Evolutionary conservation across 2,329 filamentous ascomycete species (phyloP).

Genomic region (Penicillium glabrum): DNA sequence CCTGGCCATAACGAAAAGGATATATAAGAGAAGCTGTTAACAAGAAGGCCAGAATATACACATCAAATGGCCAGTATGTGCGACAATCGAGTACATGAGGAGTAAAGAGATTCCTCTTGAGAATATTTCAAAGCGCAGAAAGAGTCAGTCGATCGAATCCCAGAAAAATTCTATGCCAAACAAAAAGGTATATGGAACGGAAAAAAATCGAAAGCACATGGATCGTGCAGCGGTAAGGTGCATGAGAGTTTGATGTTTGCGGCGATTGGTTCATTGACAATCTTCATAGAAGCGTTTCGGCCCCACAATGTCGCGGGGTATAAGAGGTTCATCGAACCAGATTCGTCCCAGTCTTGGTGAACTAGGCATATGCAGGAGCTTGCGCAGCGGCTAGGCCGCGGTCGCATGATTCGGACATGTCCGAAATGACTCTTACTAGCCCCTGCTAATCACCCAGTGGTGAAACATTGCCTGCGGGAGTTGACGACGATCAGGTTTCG

Average conservation of each 20-base stretch:
- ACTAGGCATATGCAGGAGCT: not conserved
- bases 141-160: not conserved
- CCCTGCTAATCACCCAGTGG: constrained; percentile 6
- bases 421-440: constrained; percentile 1
- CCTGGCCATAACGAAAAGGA: constrained; percentile 10
- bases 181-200: constrained; percentile 10
- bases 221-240: not conserved
- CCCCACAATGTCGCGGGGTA: not conserved
- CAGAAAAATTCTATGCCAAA: constrained; percentile 4
- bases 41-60: constrained; percentile 15
- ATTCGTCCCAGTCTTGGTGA: not conserved
- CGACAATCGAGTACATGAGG: constrained; percentile 6
- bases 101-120: not conserved
- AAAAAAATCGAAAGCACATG: not conserved
- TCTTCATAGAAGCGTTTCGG: not conserved
- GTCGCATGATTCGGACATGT: constrained; percentile 8
- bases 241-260: not conserved
- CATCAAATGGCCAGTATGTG: constrained; percentile 12
- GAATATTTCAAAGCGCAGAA: not conserved
- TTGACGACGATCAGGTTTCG: constrained; percentile 3
- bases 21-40: constrained; percentile 1
- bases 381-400: constrained; percentile 10
- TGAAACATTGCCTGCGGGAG: constrained; percentile 6
- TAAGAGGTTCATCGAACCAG: not conserved
- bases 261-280: not conserved